Base-by-base conservation (phyloP, 495 filamentous ascomycete genomes). In the Pyrenopolyporus hunteri region DNA sequence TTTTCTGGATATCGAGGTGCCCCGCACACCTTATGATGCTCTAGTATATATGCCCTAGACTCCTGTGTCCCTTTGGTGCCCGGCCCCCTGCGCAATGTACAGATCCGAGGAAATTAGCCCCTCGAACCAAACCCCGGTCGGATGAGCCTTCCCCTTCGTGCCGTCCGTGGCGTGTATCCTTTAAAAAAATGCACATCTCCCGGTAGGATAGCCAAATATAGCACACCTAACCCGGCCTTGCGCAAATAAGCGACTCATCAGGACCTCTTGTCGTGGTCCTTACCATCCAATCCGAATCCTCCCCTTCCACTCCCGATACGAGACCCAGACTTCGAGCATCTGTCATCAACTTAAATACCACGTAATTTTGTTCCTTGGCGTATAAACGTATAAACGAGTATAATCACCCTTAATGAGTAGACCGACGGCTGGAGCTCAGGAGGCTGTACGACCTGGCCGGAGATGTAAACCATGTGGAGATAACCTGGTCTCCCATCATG, bases 21-120 rank as follows among this genome's bases (percentile, higher is more conserved):
- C 54, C 39, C 46, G 39, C 56, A 42, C 63, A 56, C 55, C 50
- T 50, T 46, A 36, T 20, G 59, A 66, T 66, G 63, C 63, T 64
- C 55, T 66, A 63, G 45, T 56, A 60, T 60, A 66, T 66, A 66
- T 66, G 57, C 57, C 56, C 26, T 45, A 60, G 45, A 60, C 63
- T 60, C 63, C 57, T 57, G 32, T 66, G 26, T 39, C 62, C 54
- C 51, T 40, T 45, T 50, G 50, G 50, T 59, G 16, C 35, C 40
- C 16, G 17, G 14, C 28, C 49, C 37, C 26, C 25, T 40, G 25
- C 44, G 42, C 53, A 56, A 43, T 57, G 42, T 52, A 57, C 49
- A 59, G 33, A 66, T 46, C 32, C 31, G 49, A 57, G 60, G 32
- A 51, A 65, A 65, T 60, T 52, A 20, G 28, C 37, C 8, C 45